Evolutionary conservation across 352 stramenopile species (phyloP), one percentile per base, ranked within the genome.

Genomic region (Aphanomyces cochlioides): DNA sequence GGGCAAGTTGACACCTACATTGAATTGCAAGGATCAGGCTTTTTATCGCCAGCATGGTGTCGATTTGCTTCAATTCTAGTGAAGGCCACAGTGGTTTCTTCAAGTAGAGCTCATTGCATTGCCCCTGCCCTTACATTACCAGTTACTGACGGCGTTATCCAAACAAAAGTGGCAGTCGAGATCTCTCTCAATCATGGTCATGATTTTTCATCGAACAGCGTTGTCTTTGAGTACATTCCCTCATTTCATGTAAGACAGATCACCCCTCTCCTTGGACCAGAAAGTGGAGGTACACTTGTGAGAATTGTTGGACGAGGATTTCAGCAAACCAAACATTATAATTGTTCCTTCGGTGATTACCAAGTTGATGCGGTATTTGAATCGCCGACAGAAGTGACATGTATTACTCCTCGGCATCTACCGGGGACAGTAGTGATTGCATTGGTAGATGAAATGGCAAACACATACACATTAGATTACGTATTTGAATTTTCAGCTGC

Each of bases 111-210:
- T 4, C 41, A 77, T 17, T 93, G 85, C 61, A 56, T 76, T 0
- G 79, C 67, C 0, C 84, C 85, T 21, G 15, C 7, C 17, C 74
- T 75, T 7, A 34, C 41, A 12, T 37, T 70, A 15, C 19, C 5
- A 3, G 47, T 70, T 17, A 38, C 48, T 21, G n/a, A 70, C 7
- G 64, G 64, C 13, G 0, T 0, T 37, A 8, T 70, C 12, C 64
- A 70, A 37, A 50, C 28, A 8, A 53, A 47, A 45, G 75, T 88
- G 1, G 3, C 45, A 4, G 67, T 97, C 4, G 81, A 90, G 41
- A 73, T 98, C 17, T 96, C 81, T 1, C 77, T 93, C 19, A 98
- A 98, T 71, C 77, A 90, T 66, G 91, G 90, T 4, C 76, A 95
- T 36, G 93, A 98, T 47, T 98, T 93, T 56, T 91, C 87, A 5